Base-by-base conservation (phyloP, 108 stramenopile genomes). In the Epithemia pelagica region DNA sequence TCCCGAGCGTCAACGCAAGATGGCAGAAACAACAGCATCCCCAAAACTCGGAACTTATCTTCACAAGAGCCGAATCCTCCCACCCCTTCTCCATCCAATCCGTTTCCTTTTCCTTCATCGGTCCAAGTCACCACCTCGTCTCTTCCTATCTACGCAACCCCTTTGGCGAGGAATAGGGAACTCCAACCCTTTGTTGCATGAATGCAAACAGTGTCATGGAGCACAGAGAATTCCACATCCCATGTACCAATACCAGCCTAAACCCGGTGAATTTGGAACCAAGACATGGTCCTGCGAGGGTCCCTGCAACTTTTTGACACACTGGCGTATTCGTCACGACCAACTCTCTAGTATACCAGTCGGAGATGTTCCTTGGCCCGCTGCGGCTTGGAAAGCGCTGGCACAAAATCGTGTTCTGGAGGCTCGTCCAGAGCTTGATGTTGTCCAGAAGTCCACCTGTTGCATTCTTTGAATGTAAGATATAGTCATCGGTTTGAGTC, bases 191-290 rank as follows among this genome's bases (percentile, higher is more conserved):
- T 57, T 74, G 54, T 58, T 37, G 2, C 69, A 74, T 32, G 61
- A 69, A 68, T 74, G 73, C 67, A 2, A 32, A 20, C 24, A 60
- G 27, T 74, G 73, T 58, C 65, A 69, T 33, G 20, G 22, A 25
- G 32, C 58, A 1, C 73, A 74, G 59, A 10, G 68, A 21, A 74
- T 74, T 31, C 73, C 73, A 30, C 73, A 74, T 64, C 73, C 73
- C 67, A 74, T 74, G 73, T 74, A 66, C 46, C 67, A 56, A 29
- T 74, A 74, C 54, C 73, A 74, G 46, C 0, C 26, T 10, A 31
- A 51, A 1, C 60, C 51, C 21, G 26, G 19, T 2, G 37, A 54
- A 22, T 74, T 69, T 68, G 68, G 73, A 30, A 54, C 32, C 2
- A 53, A 33, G 52, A 69, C 37, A 0, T 74, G 73, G 73, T 67